Percentiles rank a stretch among this genome's conserved stretches.
Evolutionary conservation across 2,329 filamentous ascomycete species (phyloP).

Genomic region (Fusarium pininemorale): DNA sequence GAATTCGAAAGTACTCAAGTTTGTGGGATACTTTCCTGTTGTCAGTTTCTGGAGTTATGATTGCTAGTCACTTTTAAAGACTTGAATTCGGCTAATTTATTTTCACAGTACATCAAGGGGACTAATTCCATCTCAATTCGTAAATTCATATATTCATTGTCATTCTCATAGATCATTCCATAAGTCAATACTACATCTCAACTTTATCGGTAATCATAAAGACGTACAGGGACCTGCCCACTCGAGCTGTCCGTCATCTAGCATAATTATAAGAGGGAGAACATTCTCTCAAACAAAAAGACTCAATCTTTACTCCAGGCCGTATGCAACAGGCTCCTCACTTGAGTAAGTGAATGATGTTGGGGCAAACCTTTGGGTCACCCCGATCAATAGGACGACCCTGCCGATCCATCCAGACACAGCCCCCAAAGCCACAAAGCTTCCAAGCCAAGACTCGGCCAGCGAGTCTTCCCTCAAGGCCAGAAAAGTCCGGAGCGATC

Average conservation of each 20-base stretch:
- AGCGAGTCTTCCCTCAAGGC: background rate
- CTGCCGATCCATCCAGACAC: background rate
- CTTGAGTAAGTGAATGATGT: background rate
- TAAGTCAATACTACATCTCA: background rate
- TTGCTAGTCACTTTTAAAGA: background rate
- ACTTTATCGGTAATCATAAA: rapidly evolving
- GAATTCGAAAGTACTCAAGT: background rate
- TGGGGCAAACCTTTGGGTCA: background rate
- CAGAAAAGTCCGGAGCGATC: background rate
- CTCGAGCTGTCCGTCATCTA: too few species aligned
- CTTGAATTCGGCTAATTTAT: background rate
- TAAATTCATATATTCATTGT: too few species aligned
- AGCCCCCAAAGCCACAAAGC: background rate
- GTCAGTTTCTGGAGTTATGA: background rate
- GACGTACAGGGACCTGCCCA: background rate
- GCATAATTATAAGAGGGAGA: rapidly evolving
- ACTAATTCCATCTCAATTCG: rapidly evolving
- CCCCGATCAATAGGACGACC: background rate
- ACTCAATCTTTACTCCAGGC: rapidly evolving
- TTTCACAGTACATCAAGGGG: rapidly evolving
- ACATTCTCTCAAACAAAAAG: rapidly evolving
- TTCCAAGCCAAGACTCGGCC: background rate
- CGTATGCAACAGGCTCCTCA: background rate
- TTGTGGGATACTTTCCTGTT: rapidly evolving
- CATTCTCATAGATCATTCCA: too few species aligned